These are phyloP conservation scores for Candida pini DNA, from an alignment of 805 yeast genomes.

Conservation along the genomic window DNA sequence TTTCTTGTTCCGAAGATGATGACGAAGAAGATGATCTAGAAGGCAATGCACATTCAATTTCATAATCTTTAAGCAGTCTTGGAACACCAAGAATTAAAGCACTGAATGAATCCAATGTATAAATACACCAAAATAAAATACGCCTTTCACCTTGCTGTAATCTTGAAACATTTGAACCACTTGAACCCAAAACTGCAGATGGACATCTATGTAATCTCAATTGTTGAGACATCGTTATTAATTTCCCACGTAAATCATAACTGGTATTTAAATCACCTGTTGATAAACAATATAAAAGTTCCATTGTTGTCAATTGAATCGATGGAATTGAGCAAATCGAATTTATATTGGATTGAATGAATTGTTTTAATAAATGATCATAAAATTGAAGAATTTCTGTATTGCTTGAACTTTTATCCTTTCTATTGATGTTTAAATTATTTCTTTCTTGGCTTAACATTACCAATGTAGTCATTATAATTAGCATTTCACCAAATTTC, in stretches of 20 bases:
- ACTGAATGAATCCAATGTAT: constrained; percentile 68
- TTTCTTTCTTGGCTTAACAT: constrained; percentile 35
- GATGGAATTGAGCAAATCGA: constrained; percentile 60
- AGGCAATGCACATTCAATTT: constrained; percentile 83
- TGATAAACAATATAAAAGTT: constrained; percentile 64
- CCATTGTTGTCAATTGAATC: constrained; percentile 61
- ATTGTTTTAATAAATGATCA: constrained; percentile 56
- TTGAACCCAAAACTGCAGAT: constrained; percentile 65
- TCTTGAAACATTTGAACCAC: constrained; percentile 58
- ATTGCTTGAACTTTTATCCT: constrained; percentile 15
- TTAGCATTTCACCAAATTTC: constrained; percentile 50
- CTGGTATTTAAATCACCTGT: constrained; percentile 70
- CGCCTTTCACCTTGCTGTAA: constrained; percentile 80
- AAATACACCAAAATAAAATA: constrained; percentile 78
- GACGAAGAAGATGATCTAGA: constrained; percentile 27
- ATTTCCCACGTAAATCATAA: constrained; percentile 70
- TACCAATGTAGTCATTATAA: constrained; percentile 46
- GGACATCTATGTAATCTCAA: constrained; percentile 83
- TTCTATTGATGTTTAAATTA: constrained; percentile 11
- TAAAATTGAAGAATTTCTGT: constrained; percentile 41
- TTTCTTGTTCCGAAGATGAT: constrained; percentile 28
- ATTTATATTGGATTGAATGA: constrained; percentile 56
- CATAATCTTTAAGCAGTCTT: constrained; percentile 69
- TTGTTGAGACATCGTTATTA: constrained; percentile 80
- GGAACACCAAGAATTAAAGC: constrained; percentile 81